Base-by-base conservation (phyloP, 2,329 filamentous ascomycete genomes). In the Fusarium anguioides region DNA sequence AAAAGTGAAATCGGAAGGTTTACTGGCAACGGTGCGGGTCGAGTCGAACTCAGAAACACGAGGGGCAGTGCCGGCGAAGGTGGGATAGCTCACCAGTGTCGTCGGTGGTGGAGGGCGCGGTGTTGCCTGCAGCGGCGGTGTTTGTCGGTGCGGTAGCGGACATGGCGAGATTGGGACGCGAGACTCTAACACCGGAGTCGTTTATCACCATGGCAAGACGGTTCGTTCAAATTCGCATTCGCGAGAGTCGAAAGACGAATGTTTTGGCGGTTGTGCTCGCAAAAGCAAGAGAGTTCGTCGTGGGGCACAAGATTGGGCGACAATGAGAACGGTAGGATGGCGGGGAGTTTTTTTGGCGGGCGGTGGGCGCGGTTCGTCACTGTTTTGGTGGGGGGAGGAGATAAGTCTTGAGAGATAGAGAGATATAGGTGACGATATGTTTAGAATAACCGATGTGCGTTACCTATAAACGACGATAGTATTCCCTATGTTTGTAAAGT, bases 11-110 rank as follows among this genome's bases (percentile, higher is more conserved):
- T 69, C 65, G 69, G 60, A 42, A 47, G 39, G 48, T 26, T 33
- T 58, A 52, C 64, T 65, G 62, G 62, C 61, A 53, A 67, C 44
- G 52, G 63, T 56, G 66, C 57, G 65, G 67, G 52, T 68, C 39
- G 44, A 49, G 48, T 63, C 68, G 63, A 61, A 64, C 52, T 68
- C 48, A 72, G 68, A 70, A 75, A 74, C 72, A 73, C 71, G 76
- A 78, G 75, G 76, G 77, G 76, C 73, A 76, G 63, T 67, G 69
- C 68, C 60, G 52, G 66, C 64, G 68, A 70, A 65, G 66, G 64
- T 66, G 64, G 68, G 67, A 67, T 64, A 63, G 73, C 79, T 80
- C 78, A 81, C 79, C 79, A 79, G 77, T 77, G 64, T 81, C 78
- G 63, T 80, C 78, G 64, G 77, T 64, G 64, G 66, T 70, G 64